phyloP scores from a whole-genome alignment of 2,329 filamentous ascomycete species.

The Aspergillus sp. region DNA sequence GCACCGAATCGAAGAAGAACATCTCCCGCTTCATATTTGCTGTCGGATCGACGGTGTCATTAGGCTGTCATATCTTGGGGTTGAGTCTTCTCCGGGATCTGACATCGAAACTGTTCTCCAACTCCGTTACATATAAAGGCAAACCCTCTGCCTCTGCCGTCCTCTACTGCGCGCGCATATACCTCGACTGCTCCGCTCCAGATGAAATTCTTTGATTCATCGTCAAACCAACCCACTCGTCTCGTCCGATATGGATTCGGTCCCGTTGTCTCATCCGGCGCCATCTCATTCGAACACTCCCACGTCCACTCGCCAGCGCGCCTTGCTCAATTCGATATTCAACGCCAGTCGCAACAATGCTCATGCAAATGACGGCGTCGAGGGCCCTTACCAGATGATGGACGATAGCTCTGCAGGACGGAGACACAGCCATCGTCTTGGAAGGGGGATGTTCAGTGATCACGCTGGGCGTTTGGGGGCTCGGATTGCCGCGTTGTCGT shows the following conservation, averaged over 20 bases:
- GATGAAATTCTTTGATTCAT: constrained; percentile 8
- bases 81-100: too few relatives aligned
- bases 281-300: constrained; percentile 6
- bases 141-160: not conserved
- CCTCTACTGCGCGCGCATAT: not conserved
- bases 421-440: constrained; percentile 1
- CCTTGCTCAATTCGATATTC: not conserved
- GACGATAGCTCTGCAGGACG: constrained; percentile 1
- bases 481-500: too few relatives aligned
- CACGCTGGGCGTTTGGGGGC: constrained; percentile 2
- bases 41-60: too few relatives aligned
- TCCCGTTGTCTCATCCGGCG: constrained; percentile 6
- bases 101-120: too few relatives aligned
- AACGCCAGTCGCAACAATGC: constrained; percentile 1
- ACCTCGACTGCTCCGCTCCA: not conserved
- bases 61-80: too few relatives aligned
- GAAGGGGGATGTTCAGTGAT: constrained; percentile 3
- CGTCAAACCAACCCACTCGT: too few relatives aligned
- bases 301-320: constrained; percentile 1
- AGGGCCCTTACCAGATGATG: not conserved
- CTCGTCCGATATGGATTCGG: constrained; percentile 10
- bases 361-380: not conserved
- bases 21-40: not conserved
- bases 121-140: too few relatives aligned
- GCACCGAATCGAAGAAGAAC: not conserved